Evolutionary conservation across 768 basidiomycete genomes (phyloP), one percentile per base, ranked within the genome.

Genomic region (Boletus rufocinnamomeus): DNA sequence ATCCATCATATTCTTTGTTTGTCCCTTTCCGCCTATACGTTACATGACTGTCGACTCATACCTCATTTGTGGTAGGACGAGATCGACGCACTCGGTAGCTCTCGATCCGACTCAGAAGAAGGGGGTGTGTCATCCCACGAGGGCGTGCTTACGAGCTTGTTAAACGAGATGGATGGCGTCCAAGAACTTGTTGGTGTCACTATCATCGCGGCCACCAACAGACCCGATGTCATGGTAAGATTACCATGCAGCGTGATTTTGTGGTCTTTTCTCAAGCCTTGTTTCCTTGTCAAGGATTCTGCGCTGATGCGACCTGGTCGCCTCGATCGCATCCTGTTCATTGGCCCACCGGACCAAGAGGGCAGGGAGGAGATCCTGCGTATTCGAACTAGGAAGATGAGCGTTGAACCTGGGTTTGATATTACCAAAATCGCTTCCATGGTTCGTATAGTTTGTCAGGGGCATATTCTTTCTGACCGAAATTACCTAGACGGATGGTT

Each of bases 141-240:
- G 64, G 95, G 97, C 9, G 93, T 98, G 14, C 80, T 99, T 9
- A 95, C 95, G 2, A 96, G 87, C 59, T 79, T 99, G 14, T 72
- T 99, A 56, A 98, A 96, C 69, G 97, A 99, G 70, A 98, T 98
- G 94, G 97, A 98, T 68, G 97, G 97, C 21, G 91, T 98, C 1
- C 93, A 98, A 73, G 94, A 96, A 74, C 79, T 98, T 21, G 79
- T 89, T 19, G 95, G 95, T 0, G 97, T 99, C n/a, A 95, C 93
- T 1, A 84, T 98, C 35, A 84, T 99, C 11, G 97, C 94, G 2
- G 97, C 97, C 0, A 99, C 97, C 14, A 98, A 99, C 70, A 77
- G 95, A 56, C 97, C 97, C 9, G 95, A 97, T 60, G 85, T 86
- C n/a, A 86, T 97, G 44, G 89, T 91, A 59, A 70, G 91, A 80